These are phyloP conservation scores for Aspergillus melleus DNA, from an alignment of 2,329 filamentous ascomycete genomes.

Conservation along the genomic window DNA sequence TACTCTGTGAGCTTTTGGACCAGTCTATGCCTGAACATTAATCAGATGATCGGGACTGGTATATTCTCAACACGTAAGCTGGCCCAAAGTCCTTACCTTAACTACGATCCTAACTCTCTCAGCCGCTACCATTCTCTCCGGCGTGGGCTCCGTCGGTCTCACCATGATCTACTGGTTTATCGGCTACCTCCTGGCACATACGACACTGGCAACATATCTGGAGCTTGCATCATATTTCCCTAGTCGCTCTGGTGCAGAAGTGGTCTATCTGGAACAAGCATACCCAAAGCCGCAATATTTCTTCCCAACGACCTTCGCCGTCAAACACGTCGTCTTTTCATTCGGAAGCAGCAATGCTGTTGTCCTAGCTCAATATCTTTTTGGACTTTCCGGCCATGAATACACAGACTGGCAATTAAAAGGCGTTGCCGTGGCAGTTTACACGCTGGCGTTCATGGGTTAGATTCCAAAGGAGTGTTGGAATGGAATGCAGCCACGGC, in stretches of 20 bases:
- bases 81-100: neutral
- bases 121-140: conserved; percentile 59
- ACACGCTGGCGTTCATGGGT: conserved; percentile 60
- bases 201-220: conserved; percentile 60
- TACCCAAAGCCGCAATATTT: conserved; percentile 65
- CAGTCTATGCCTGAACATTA: conserved; percentile 61
- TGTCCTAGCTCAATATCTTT: conserved; percentile 64
- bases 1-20: conserved; percentile 59
- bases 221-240: conserved; percentile 67
- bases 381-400: conserved; percentile 52
- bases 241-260: conserved; percentile 64
- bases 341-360: conserved; percentile 68
- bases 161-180: conserved; percentile 65
- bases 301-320: conserved; percentile 64
- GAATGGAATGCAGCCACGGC: neutral
- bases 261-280: conserved; percentile 68
- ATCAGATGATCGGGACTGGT: conserved; percentile 64
- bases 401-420: conserved; percentile 64
- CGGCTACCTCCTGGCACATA: conserved; percentile 59
- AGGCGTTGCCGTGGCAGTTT: conserved; percentile 65
- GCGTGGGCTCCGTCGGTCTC: conserved; percentile 63
- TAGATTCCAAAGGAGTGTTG: conserved; percentile 23
- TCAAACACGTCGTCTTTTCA: conserved; percentile 63
- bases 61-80: conserved; percentile 63
- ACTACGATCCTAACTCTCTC: neutral